Base-by-base conservation (phyloP, 1,284 basidiomycete genomes). In the Calocybe gambosa region DNA sequence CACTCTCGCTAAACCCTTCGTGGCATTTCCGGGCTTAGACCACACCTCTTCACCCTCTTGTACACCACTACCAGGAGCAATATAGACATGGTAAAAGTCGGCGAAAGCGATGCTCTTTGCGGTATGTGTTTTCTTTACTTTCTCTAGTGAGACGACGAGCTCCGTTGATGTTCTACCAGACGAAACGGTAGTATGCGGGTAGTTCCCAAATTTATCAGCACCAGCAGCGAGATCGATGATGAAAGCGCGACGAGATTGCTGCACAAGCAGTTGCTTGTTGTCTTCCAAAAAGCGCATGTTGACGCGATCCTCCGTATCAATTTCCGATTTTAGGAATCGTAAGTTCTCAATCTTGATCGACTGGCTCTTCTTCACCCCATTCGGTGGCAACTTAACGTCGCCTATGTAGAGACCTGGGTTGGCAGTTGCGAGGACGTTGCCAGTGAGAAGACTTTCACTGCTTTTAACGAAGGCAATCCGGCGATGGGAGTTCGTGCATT, bases 1-100 rank as follows among this genome's bases (percentile, higher is more conserved):
- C 48, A 86, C 50, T 38, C 82, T 71, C 5, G 72, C 70, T 41
- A 86, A 57, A 2, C 77, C 77, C 37, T 68, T 69, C 6, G 82
- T 82, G 3, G 80, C 74, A 52, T 80, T 82, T 0, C 71, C 78
- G 2, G 84, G 84, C 56, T 78, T 83, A 43, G 80, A 80, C 81
- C 81, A 86, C 2, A 86, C 61, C 1, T 70, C 65, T 18, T 70
- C 67, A 16, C 67, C 68, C 2, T 64, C 52, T 19, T 64, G 57
- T 15, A 76, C 60, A 5, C 63, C 53, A 23, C 57, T 45, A 0
- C 68, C 68, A 8, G 71, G 66, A 0, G 68, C 74, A 46, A 78
- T 61, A 58, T 84, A 82, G 1, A 86, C 75, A 54, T 86, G 73
- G 60, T 70, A 76, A 55, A 78, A 77, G 53, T 86, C 83, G 8